These are phyloP conservation scores for Pythium brassicae DNA, from an alignment of 352 stramenopile genomes.

Conservation along the genomic window DNA sequence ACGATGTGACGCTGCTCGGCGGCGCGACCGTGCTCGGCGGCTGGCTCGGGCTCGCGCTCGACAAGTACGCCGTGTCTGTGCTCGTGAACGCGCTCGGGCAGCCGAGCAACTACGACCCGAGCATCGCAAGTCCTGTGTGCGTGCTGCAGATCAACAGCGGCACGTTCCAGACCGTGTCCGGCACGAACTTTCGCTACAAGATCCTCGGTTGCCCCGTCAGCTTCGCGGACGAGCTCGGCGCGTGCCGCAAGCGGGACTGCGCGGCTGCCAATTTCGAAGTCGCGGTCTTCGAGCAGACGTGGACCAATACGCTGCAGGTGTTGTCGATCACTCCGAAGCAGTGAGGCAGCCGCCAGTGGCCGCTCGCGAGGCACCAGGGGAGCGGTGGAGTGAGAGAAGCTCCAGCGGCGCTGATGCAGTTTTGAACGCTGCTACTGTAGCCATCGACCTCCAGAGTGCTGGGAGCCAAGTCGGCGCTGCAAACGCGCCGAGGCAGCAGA, in stretches of 20 bases:
- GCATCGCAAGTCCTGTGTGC: constrained; percentile 31
- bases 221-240: constrained; percentile 29
- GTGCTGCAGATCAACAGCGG: constrained; percentile 32
- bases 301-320: constrained; percentile 34
- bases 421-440: too few species aligned
- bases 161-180: constrained; percentile 36
- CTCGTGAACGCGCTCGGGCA: constrained; percentile 32
- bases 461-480: too few species aligned
- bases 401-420: background rate
- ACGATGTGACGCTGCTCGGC: constrained; percentile 3
- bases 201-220: constrained; percentile 39
- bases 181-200: constrained; percentile 60
- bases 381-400: constrained; percentile 2
- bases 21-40: constrained; percentile 3
- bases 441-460: too few species aligned
- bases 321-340: constrained; percentile 25
- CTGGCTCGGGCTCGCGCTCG: constrained; percentile 4
- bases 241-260: constrained; percentile 38
- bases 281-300: constrained; percentile 32
- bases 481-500: too few species aligned
- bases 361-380: too few species aligned
- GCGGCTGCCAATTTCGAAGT: constrained; percentile 28
- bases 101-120: constrained; percentile 22
- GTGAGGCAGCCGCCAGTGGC: constrained; percentile 5
- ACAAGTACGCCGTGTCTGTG: constrained; percentile 10